Base-by-base conservation (phyloP, 352 stramenopile genomes). In the Pythium vanterpoolii region DNA sequence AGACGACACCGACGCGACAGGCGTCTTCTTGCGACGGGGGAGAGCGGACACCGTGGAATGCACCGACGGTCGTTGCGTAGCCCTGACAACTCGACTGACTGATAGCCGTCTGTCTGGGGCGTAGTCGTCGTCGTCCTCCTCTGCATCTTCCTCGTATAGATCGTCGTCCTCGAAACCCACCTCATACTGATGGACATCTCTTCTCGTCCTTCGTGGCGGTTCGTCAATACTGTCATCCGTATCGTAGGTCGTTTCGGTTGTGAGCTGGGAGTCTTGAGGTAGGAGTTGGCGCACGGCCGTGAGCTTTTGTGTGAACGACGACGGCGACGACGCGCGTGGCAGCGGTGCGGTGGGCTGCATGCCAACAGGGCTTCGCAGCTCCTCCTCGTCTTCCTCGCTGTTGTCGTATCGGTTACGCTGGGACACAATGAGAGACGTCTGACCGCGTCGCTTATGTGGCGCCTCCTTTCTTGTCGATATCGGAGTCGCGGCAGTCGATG, bases 141-240 rank as follows among this genome's bases (percentile, higher is more conserved):
- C 19, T 5, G 50, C 49, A 9, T 55, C 40, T 24, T 60, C 33
- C 21, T 43, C 58, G 38, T 46, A 33, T 13, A n/a, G n/a, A n/a
- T 66, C 58, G 49, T 44, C 31, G 3, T 56, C 43, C 10, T 56
- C 43, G 1, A 24, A 9, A 28, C 59, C 24, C 24, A 10, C n/a
- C 9, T 14, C 19, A 11, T 26, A 44, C 21, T 46, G 42, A 10
- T 24, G 13, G 8, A 28, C 26, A 3, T 50, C 11, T 36, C 39
- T 11, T 46, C 39, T n/a, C n/a, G 5, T 16, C 14, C 34, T 9
- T 16, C 34, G 34, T 16, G 5, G 34, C 19, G 34, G 34, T 16
- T 48, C 10, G 42, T 30, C 19, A 1, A 57, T 11, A 24, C 56
- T 64, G 47, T 57, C 56, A 31, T 64, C 46, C 16, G 48, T 34